phyloP scores from a whole-genome alignment of 1,284 basidiomycete genomes.

The Moniliophthora roreri region DNA sequence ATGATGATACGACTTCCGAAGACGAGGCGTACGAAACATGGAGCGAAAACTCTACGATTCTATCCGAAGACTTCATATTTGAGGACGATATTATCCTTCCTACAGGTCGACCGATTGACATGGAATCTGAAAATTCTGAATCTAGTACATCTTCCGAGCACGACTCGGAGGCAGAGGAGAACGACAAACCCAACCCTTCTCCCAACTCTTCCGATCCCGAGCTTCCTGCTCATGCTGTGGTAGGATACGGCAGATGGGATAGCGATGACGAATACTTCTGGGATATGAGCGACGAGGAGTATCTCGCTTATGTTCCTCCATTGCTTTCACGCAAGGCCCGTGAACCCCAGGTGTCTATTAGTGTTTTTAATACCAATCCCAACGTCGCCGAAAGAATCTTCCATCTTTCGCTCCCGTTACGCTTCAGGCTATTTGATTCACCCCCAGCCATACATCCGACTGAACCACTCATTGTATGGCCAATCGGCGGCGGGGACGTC shows the following conservation, averaged over 20 bases:
- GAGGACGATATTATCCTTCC: conserved; percentile 21
- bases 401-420: conserved; percentile 17
- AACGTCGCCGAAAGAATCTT: conserved; percentile 18
- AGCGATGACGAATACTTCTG: conserved; percentile 9
- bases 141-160: neutral
- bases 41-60: conserved; percentile 21
- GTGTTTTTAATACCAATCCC: neutral
- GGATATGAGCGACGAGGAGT: conserved; percentile 6
- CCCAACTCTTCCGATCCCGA: neutral
- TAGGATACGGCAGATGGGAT: conserved; percentile 11
- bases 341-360: neutral
- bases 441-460: conserved; percentile 28
- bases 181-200: too few relatives aligned
- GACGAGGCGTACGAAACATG: conserved; percentile 24
- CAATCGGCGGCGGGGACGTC: conserved; percentile 27
- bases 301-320: too few relatives aligned
- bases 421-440: conserved; percentile 25
- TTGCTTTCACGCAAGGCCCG: too few relatives aligned
- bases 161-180: too few relatives aligned
- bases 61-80: conserved; percentile 5
- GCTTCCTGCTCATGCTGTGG: neutral
- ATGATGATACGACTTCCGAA: conserved; percentile 7
- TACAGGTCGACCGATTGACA: conserved; percentile 17
- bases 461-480: conserved; percentile 26
- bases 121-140: neutral